These are phyloP conservation scores for Coemansia sp. DNA, from an alignment of 192 early-diverging fungal species.

Conservation along the genomic window DNA sequence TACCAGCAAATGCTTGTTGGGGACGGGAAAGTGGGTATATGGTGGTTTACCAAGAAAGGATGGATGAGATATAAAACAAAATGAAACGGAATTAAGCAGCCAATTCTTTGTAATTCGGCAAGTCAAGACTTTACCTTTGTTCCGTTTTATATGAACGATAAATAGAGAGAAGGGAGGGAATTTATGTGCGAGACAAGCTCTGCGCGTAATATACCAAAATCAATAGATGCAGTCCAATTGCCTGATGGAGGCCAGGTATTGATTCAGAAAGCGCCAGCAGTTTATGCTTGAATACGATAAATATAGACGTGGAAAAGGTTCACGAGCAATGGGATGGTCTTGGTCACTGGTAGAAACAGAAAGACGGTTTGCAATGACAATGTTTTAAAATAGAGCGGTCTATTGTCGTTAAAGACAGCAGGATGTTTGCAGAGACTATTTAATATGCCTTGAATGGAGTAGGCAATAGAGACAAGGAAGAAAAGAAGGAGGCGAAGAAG, in stretches of 20 bases:
- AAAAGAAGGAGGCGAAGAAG: neutral
- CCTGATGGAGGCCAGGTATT: neutral
- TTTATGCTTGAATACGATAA: neutral
- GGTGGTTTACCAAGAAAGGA: neutral
- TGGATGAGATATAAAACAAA: neutral
- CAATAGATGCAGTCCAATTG: constrained; percentile 6
- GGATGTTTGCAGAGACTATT: constrained; percentile 28
- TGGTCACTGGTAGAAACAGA: constrained; percentile 15
- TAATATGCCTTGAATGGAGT: neutral
- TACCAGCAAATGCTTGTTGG: neutral
- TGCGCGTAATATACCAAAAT: constrained; percentile 4
- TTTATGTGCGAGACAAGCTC: neutral
- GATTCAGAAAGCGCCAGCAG: constrained; percentile 1
- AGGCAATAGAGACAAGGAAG: constrained; percentile 8
- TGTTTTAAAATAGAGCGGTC: constrained; percentile 17
- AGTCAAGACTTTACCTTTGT: neutral
- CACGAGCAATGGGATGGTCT: constrained; percentile 3
- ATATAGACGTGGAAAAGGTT: neutral
- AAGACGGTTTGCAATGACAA: constrained; percentile 12
- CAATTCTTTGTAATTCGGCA: neutral
- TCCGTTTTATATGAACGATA: neutral
- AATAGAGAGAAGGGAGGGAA: neutral
- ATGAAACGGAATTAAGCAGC: neutral
- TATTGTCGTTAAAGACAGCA: constrained; percentile 25
- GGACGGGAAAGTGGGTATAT: neutral